Base-by-base conservation (phyloP, 768 basidiomycete species). In the Fomitopsis serialis region DNA sequence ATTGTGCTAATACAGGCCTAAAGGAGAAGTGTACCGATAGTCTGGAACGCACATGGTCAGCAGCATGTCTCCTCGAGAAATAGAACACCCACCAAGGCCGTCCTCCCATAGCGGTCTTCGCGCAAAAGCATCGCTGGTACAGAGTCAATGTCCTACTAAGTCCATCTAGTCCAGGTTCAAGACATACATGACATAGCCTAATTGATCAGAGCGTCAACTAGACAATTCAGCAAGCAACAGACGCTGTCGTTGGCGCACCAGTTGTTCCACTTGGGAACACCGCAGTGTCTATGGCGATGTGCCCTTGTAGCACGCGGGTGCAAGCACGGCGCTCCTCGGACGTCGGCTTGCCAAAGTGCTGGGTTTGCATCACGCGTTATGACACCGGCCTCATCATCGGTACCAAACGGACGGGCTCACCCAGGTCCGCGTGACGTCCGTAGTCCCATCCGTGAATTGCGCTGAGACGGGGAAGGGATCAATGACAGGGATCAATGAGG, bases 361-460 rank as follows among this genome's bases (percentile, higher is more conserved):
- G 2, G 11, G 13, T 50, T 23, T 32, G n/a, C 49, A 17, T 19
- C 6, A 5, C 15, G 27, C 48, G 22, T n/a, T n/a, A n/a, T n/a
- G n/a, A n/a, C n/a, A n/a, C n/a, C n/a, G n/a, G n/a, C n/a, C n/a
- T n/a, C n/a, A n/a, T n/a, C n/a, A n/a, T n/a, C n/a, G n/a, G n/a
- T n/a, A n/a, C n/a, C n/a, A n/a, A n/a, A n/a, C n/a, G n/a, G n/a
- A n/a, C n/a, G 42, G 15, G 52, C 79, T 61, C 63, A 87, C 89
- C 84, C 83, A 87, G 55, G 92, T 97, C 42, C 95, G 76, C 1
- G 94, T 96, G 15, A 89, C 89, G 64, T 99, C 96, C 1, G 97
- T 99, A 0, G 96, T 98, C 10, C 96, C 96, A 60, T 98, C 96
- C 32, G 81, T 67, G 70, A 85, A 96, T 70, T 97, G 94, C 2